Evolutionary conservation across 2,329 filamentous ascomycete genomes (phyloP), one percentile per base, ranked within the genome.

Genomic region (Paraconiothyrium brasiliense): DNA sequence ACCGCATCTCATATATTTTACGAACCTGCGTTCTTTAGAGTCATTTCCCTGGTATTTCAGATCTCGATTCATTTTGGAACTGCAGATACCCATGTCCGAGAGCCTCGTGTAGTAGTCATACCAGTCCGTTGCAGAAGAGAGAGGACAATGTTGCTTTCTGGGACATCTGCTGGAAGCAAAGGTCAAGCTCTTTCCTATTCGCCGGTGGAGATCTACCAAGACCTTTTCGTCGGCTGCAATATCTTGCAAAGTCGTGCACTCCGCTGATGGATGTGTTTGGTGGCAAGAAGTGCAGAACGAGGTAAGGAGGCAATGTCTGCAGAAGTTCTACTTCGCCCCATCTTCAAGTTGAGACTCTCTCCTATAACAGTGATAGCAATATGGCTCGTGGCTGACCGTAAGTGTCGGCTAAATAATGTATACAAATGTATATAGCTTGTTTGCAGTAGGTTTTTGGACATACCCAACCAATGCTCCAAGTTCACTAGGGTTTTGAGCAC

Each of bases 71-170:
- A 60, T 60, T 50, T 50, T 60, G 14, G 32, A 48, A 34, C 30
- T 60, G 30, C 39, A 56, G 32, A 27, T 32, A 56, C 39, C 34
- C 51, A 6, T 55, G 43, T 60, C 46, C 50, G 30, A 60, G 35
- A 52, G 48, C 48, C 27, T 58, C 16, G 48, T 52, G 32, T 58
- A 52, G 37, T 55, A 60, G 44, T 55, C 51, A 44, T 60, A 60
- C 58, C 58, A 60, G 43, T 49, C 58, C 41, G 51, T 49, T 48
- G 34, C 34, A 43, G 58, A 60, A 43, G 51, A 55, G 51, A 60
- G 58, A 56, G 51, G 51, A 49, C 37, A 7, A 50, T 60, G n/a
- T 55, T 49, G 51, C 56, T 55, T 49, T 50, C 51, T 49, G 37
- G 57, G 57, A 59, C 7, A 35, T 13, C 41, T 37, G 34, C 39